Base-by-base conservation (phyloP, 1,284 basidiomycete species). In the Ceratobasidium theobromae region DNA sequence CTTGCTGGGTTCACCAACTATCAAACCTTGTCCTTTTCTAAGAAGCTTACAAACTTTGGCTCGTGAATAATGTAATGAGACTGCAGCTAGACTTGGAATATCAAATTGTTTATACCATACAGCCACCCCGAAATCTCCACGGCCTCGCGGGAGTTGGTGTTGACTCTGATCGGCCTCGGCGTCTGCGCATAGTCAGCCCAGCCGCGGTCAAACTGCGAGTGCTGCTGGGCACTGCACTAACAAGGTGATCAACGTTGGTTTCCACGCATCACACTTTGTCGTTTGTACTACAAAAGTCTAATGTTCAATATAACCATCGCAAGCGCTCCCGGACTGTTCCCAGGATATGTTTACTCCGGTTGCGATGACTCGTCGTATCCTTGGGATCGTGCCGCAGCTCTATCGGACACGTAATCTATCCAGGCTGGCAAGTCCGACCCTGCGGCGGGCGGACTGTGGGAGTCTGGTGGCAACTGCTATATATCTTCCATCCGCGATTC, bases 1-100 rank as follows among this genome's bases (percentile, higher is more conserved):
- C 49, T 64, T 35, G 46, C 60, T 25, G 49, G 60, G n/a, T 64
- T 52, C 60, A 64, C 60, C 32, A 64, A 64, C 49, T 64, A 64
- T 21, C 60, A 64, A 32, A 64, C 60, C 14, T 23, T 64, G 14
- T 51, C 60, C 40, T 38, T 53, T 9, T 52, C 28, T 49, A 64
- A 64, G 49, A 43, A 48, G 18, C 51, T 64, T 21, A 35, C 60
- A 16, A 53, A 27, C 11, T 96, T 52, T 33, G 49, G 60, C 38
- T 53, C 49, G 2, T 64, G 18, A 43, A 27, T 23, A 35, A 16
- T 27, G 25, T 18, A 21, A n/a, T 27, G 23, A 14, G 8, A 6
- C 35, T 6, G 16, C 35, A 38, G 6, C 8, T 38, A 38, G 35
- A 8, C 6, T 38, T 8, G 35, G 35, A 38, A 38, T 38, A n/a